Evolutionary conservation across 768 basidiomycete genomes (phyloP).

Genomic region (Mycena filopes): DNA sequence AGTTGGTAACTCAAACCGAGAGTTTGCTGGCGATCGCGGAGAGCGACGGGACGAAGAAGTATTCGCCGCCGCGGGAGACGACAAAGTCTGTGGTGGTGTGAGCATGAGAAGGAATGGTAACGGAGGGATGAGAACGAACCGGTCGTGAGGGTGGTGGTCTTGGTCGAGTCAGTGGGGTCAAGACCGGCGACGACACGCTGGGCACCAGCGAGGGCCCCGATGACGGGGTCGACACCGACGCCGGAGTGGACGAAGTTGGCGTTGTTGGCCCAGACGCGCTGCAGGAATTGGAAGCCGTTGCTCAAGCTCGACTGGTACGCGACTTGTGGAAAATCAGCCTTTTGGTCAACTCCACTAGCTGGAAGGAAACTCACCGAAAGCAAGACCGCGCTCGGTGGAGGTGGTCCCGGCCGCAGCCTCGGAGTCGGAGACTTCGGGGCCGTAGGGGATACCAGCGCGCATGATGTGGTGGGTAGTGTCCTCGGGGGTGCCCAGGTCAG

Average conservation of each 20-base stretch:
- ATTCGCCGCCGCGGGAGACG: constrained; percentile 42
- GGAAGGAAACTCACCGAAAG: constrained; percentile 17
- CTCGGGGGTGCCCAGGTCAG: constrained; percentile 34
- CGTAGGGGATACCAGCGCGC: constrained; percentile 49
- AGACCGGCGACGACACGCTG: constrained; percentile 19
- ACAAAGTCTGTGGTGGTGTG: constrained; percentile 32
- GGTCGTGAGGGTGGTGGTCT: constrained; percentile 11
- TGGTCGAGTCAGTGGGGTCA: constrained; percentile 23
- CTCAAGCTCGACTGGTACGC: constrained; percentile 32
- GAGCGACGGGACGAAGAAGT: constrained; percentile 44
- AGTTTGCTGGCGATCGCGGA: constrained; percentile 36
- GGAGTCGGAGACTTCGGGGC: constrained; percentile 29
- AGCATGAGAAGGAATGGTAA: not conserved
- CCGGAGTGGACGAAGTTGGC: constrained; percentile 15
- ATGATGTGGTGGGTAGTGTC: constrained; percentile 37
- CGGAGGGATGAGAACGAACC: not conserved
- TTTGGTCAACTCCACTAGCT: too few species aligned
- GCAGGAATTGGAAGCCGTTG: constrained; percentile 32
- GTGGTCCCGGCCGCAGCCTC: constrained; percentile 9
- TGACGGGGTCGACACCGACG: constrained; percentile 14
- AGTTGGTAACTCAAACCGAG: constrained; percentile 15
- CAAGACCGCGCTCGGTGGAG: constrained; percentile 19
- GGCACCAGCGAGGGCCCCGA: constrained; percentile 12
- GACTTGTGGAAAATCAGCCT: constrained; percentile 6
- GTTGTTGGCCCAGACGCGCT: constrained; percentile 30